Percentiles rank a stretch among this genome's conserved stretches.
These are phyloP conservation scores for Penicillium odoratum DNA, from an alignment of 495 filamentous ascomycete genomes.

Conservation along the genomic window DNA sequence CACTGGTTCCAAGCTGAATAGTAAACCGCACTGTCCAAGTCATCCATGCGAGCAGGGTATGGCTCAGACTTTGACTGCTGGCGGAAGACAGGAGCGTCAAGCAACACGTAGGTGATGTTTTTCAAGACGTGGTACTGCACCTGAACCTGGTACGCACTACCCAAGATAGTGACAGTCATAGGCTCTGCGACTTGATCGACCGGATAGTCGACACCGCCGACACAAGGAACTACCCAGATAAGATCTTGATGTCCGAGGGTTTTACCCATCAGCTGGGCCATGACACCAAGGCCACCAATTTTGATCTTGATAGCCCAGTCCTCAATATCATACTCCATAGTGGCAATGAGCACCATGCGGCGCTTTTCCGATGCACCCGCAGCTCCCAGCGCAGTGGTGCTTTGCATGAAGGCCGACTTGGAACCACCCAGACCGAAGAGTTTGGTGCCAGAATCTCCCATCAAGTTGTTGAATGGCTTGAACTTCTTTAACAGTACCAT, in stretches of 20 bases:
- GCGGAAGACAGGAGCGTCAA: conserved; percentile 71
- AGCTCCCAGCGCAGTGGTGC: conserved; percentile 43
- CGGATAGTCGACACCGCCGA: conserved; percentile 67
- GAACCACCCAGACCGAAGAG: conserved; percentile 31
- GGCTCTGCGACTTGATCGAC: conserved; percentile 58
- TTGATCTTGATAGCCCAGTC: conserved; percentile 75
- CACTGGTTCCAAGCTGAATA: conserved; percentile 76
- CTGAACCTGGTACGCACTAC: conserved; percentile 60
- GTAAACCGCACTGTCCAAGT: conserved; percentile 68
- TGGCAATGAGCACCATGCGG: conserved; percentile 64
- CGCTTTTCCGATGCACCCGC: conserved; percentile 34
- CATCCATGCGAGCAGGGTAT: conserved; percentile 72
- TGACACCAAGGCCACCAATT: conserved; percentile 70
- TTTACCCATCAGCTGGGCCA: conserved; percentile 71
- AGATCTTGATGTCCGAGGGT: conserved; percentile 65
- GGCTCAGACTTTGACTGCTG: conserved; percentile 68
- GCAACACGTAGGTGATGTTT: conserved; percentile 72
- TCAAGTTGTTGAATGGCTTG: conserved; percentile 15
- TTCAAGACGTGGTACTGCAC: conserved; percentile 65
- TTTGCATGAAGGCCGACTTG: conserved; percentile 46
- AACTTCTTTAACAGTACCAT: conserved; percentile 39
- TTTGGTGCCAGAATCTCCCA: conserved; percentile 4
- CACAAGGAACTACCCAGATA: conserved; percentile 73
- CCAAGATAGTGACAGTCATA: conserved; percentile 64
- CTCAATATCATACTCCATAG: conserved; percentile 74